phyloP scores from a whole-genome alignment of 2,329 filamentous ascomycete species.

The Neurospora sp. region DNA sequence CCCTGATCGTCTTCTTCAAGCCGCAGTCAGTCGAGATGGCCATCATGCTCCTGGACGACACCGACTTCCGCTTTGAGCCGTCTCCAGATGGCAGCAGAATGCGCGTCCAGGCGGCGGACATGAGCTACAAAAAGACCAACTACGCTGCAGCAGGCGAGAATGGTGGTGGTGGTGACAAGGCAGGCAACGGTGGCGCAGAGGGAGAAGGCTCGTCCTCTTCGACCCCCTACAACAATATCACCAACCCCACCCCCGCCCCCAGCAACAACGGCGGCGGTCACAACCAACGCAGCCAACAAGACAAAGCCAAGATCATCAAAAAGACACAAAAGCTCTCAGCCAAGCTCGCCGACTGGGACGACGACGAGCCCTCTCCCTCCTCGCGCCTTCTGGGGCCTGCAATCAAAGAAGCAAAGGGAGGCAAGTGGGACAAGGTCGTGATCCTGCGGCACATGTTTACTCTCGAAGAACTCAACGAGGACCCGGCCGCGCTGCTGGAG shows the following conservation, averaged over 20 bases:
- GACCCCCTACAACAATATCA: slow-evolving; percentile 11
- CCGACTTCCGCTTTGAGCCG: slow-evolving; percentile 60
- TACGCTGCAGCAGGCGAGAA: slow-evolving; percentile 38
- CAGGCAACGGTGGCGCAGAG: slow-evolving; percentile 7
- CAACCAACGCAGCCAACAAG: slow-evolving; percentile 43
- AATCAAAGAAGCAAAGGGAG: slow-evolving; percentile 30
- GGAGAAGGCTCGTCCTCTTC: slow-evolving; percentile 5
- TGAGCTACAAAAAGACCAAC: slow-evolving; percentile 82
- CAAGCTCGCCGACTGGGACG: slow-evolving; percentile 89
- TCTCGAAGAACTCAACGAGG: slow-evolving; percentile 71
- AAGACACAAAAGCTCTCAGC: slow-evolving; percentile 87
- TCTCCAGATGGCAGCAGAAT: slow-evolving; percentile 54
- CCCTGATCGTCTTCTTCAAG: slow-evolving; percentile 88
- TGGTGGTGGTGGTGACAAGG: neutral
- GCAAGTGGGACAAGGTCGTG: slow-evolving; percentile 67
- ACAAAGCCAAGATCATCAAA: slow-evolving; percentile 83
- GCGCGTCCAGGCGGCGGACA: slow-evolving; percentile 74
- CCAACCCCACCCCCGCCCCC: neutral
- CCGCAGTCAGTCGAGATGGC: slow-evolving; percentile 85
- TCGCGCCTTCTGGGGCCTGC: slow-evolving; percentile 7
- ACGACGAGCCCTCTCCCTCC: slow-evolving; percentile 58
- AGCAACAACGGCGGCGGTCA: slow-evolving; percentile 19
- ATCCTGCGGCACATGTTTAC: slow-evolving; percentile 93
- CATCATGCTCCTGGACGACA: slow-evolving; percentile 71
- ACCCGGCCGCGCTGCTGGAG: slow-evolving; percentile 71